A percentile compares a stretch with the other conserved stretches of the same genome.
These are phyloP conservation scores for Naegleria lovaniensis DNA, from an alignment of 208 protist genomes.

Conservation along the genomic window DNA sequence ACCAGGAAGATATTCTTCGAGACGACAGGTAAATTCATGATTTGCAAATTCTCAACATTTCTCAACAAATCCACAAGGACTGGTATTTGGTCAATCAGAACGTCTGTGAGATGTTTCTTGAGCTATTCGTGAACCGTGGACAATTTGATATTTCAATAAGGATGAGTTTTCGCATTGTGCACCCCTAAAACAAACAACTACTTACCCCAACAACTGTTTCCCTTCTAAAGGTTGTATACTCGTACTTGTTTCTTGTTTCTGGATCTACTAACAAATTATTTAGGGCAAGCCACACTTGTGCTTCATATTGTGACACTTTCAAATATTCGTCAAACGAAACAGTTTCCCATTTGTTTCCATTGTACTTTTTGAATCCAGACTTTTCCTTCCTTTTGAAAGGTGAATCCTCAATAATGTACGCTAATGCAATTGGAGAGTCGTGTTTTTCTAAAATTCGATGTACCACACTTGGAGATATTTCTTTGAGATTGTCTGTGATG, in stretches of 20 bases:
- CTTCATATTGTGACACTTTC: conserved; percentile 1
- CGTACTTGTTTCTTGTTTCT: background rate
- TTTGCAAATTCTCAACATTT: background rate
- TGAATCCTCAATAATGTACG: background rate
- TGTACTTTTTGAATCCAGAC: background rate
- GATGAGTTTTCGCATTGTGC: no score
- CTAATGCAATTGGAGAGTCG: background rate
- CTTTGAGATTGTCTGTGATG: background rate
- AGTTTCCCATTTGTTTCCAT: background rate
- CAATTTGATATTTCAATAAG: no score
- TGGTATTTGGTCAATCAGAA: background rate
- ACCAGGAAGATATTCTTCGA: background rate
- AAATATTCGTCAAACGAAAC: background rate
- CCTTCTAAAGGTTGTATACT: conserved; percentile 5
- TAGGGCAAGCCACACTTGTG: conserved; percentile 1
- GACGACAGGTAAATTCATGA: background rate
- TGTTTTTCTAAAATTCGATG: background rate
- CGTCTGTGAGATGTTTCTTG: background rate
- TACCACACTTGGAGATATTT: background rate
- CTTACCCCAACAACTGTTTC: background rate
- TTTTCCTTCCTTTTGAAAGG: conserved; percentile 20
- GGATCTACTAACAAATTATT: conserved; percentile 6
- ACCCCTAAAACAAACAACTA: no score
- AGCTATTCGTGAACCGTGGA: no score
- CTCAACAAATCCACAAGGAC: background rate